phyloP scores from a whole-genome alignment of 768 basidiomycete genomes.

The Podaxis mareebaensis region DNA sequence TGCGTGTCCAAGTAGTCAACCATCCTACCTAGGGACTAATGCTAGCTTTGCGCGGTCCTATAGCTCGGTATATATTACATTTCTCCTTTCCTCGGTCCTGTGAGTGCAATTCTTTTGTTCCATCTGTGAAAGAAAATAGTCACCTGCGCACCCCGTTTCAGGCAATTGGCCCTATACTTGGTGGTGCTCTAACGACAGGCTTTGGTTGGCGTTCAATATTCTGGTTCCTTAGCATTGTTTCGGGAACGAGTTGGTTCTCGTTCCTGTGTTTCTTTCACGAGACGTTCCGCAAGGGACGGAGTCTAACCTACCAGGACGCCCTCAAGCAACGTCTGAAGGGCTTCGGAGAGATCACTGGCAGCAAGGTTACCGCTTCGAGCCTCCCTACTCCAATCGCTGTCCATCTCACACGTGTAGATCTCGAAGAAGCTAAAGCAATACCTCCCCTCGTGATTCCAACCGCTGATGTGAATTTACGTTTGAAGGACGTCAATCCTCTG shows the following conservation, averaged over 20 bases:
- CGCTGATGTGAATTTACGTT: constrained; percentile 46
- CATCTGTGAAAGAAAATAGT: neutral
- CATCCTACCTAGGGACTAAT: neutral
- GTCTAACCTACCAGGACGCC: constrained; percentile 73
- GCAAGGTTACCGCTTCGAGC: neutral
- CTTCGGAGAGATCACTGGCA: neutral
- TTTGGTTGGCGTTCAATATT: constrained; percentile 82
- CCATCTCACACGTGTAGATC: constrained; percentile 18
- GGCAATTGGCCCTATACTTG: constrained; percentile 72
- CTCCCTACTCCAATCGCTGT: neutral
- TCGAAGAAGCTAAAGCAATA: constrained; percentile 23
- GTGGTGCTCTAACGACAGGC: constrained; percentile 63
- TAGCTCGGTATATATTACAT: constrained; percentile 80
- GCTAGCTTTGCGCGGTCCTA: neutral
- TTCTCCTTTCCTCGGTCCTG: constrained; percentile 75
- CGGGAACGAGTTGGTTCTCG: constrained; percentile 49
- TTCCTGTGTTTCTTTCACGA: constrained; percentile 77
- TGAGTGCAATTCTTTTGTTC: constrained; percentile 25
- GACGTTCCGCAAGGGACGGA: constrained; percentile 82
- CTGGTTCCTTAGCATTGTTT: constrained; percentile 75
- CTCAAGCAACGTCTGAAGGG: constrained; percentile 44
- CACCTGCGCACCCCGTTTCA: constrained; percentile 15
- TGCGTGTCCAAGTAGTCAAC: constrained; percentile 15
- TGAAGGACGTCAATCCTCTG: constrained; percentile 74
- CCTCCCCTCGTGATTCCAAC: constrained; percentile 18